Conservation (phyloP, 2,329 filamentous ascomycete genomes). For the Fusarium camptoceras region DNA sequence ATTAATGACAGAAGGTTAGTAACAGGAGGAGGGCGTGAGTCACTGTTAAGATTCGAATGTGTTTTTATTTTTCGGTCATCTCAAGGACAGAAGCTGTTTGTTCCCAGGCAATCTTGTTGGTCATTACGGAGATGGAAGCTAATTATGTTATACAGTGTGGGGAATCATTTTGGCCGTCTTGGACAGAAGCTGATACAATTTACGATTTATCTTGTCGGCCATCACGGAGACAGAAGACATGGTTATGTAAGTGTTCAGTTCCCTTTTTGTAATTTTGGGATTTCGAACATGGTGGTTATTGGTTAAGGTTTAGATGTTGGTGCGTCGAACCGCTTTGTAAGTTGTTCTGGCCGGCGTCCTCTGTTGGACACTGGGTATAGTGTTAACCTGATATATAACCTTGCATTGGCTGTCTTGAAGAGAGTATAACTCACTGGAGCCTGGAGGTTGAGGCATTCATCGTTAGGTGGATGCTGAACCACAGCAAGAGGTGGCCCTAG, state of each 20-base stretch:
- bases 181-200: neutral
- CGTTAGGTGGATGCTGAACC: neutral
- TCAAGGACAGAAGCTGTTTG: neutral
- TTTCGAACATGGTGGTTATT: neutral
- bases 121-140: neutral
- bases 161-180: neutral
- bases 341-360: neutral
- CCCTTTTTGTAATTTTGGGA: neutral
- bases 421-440: rapidly evolving
- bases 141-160: too few species aligned
- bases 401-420: neutral
- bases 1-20: neutral
- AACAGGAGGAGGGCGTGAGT: neutral
- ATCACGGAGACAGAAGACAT: neutral
- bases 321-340: neutral
- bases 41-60: neutral
- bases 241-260: neutral
- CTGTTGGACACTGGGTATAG: neutral
- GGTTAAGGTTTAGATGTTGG: neutral
- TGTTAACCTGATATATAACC: neutral
- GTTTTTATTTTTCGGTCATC: neutral
- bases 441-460: neutral
- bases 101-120: neutral
- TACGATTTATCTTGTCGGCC: too few species aligned
- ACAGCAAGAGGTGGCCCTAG: neutral